phyloP scores from a whole-genome alignment of 805 yeast species.

The Myxozyma monticola region DNA sequence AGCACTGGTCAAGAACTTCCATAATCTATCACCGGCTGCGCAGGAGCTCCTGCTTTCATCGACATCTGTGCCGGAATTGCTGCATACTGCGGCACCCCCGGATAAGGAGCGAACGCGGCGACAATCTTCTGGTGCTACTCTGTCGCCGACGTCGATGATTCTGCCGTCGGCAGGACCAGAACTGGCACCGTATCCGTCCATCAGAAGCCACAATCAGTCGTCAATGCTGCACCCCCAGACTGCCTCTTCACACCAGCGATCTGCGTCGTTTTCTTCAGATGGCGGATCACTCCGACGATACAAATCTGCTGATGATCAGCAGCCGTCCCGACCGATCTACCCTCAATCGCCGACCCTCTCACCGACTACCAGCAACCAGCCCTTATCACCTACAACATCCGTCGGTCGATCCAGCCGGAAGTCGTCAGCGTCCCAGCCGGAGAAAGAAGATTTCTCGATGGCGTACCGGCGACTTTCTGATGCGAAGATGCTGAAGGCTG shows the following conservation, averaged over 20 bases:
- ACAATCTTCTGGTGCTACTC: conserved; percentile 5
- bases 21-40: conserved; percentile 26
- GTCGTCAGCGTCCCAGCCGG: conserved; percentile 5
- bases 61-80: conserved; percentile 20
- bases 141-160: conserved; percentile 17
- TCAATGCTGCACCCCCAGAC: conserved; percentile 4
- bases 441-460: conserved; percentile 24
- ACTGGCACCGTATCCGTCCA: conserved; percentile 19
- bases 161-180: conserved; percentile 24
- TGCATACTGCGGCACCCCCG: background rate
- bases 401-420: conserved; percentile 9
- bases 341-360: conserved; percentile 10
- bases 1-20: conserved; percentile 24
- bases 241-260: conserved; percentile 12
- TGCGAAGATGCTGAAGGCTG: conserved; percentile 30
- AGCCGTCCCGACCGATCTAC: background rate
- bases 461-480: conserved; percentile 32
- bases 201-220: conserved; percentile 3
- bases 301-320: conserved; percentile 26
- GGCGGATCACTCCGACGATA: conserved; percentile 20
- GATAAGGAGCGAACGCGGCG: conserved; percentile 3
- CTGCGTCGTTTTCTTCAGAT: conserved; percentile 16
- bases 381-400: conserved; percentile 20
- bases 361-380: conserved; percentile 4
- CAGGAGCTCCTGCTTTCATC: conserved; percentile 28